Conservation (phyloP, 1,284 basidiomycete genomes). For the Anthracocystis walkeri region DNA sequence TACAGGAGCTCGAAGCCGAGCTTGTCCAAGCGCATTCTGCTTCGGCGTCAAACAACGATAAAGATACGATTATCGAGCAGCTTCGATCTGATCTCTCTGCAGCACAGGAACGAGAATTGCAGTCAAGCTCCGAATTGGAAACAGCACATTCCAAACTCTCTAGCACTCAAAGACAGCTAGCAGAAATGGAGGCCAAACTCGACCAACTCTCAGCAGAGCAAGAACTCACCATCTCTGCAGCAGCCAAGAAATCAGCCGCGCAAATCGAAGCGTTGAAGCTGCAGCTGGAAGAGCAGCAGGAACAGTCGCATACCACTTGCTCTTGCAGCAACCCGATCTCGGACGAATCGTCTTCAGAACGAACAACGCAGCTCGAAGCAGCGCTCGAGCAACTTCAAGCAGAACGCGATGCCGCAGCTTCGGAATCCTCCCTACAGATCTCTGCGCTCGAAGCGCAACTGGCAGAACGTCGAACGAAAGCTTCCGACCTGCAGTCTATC, state of each 20-base stretch:
- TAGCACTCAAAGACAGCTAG: too few relatives aligned
- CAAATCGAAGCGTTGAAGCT: conserved; percentile 20
- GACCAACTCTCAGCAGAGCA: conserved; percentile 17
- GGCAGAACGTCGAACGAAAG: background rate
- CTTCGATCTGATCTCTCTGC: conserved; percentile 3
- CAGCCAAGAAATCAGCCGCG: conserved; percentile 17
- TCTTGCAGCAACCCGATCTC: background rate
- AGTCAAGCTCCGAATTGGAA: background rate
- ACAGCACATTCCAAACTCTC: background rate
- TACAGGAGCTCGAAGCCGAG: conserved; percentile 2
- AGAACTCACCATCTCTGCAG: conserved; percentile 27
- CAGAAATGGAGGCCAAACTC: conserved; percentile 11
- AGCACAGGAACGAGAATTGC: background rate
- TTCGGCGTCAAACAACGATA: background rate
- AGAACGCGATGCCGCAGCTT: background rate
- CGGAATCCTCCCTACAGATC: background rate
- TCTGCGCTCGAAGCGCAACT: conserved; percentile 4
- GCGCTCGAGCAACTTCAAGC: background rate
- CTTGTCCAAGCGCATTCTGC: background rate
- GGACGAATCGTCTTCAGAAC: background rate
- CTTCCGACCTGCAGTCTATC: conserved; percentile 10
- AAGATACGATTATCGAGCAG: background rate
- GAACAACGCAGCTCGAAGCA: conserved; percentile 6
- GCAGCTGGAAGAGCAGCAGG: conserved; percentile 9
- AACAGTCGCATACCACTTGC: background rate